Percentiles rank a stretch among this genome's conserved stretches.
Conservation (phyloP, 139 green algal species). For the Tetradesmus obliquus region DNA sequence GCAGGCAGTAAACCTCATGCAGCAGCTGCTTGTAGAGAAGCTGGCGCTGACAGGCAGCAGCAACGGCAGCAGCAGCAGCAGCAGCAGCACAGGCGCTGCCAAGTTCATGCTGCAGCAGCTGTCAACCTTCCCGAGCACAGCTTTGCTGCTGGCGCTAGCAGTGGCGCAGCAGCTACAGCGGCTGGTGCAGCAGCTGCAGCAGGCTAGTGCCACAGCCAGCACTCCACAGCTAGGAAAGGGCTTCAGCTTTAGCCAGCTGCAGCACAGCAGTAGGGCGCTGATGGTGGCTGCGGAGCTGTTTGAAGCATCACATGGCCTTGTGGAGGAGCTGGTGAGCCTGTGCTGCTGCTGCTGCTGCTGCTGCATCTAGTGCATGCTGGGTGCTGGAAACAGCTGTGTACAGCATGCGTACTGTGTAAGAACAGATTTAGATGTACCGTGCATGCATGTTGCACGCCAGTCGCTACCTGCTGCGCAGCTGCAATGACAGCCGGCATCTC, state of each 20-base stretch:
- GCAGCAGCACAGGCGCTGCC: neutral
- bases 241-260: neutral
- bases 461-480: too few species aligned
- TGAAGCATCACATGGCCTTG: slow-evolving; percentile 8
- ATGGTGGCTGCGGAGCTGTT: neutral
- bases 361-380: neutral
- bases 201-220: neutral
- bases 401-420: too few species aligned
- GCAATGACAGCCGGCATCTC: neutral
- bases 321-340: slow-evolving; percentile 23
- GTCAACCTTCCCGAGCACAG: slow-evolving; percentile 6
- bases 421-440: neutral
- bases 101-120: slow-evolving; percentile 28
- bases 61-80: neutral
- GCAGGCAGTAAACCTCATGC: neutral
- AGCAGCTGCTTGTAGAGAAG: slow-evolving; percentile 23
- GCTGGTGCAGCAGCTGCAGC: slow-evolving; percentile 1
- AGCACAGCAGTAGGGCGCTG: neutral
- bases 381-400: too few species aligned
- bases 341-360: too few species aligned
- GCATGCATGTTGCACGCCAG: neutral
- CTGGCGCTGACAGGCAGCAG: neutral
- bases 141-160: slow-evolving; percentile 6
- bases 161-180: slow-evolving; percentile 23
- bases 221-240: neutral